A percentile compares a stretch with the other conserved stretches of the same genome.
Conservation (phyloP, 2,329 filamentous ascomycete species). For the Penicillium sp. region DNA sequence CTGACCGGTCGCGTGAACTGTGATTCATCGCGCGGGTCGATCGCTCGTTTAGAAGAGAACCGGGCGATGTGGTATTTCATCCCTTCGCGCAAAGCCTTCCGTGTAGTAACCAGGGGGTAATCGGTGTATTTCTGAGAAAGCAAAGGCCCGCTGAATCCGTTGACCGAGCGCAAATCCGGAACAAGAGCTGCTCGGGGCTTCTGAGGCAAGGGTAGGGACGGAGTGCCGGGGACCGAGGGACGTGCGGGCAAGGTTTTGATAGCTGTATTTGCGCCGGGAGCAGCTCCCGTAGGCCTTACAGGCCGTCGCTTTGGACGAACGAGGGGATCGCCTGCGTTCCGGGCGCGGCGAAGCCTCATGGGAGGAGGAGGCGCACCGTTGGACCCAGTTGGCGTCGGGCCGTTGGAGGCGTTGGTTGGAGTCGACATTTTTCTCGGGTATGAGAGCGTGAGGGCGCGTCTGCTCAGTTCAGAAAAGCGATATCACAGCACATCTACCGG, state of each 20-base stretch:
- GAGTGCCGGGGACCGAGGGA: slow-evolving; percentile 27
- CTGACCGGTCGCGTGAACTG: slow-evolving; percentile 89
- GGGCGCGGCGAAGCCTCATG: slow-evolving; percentile 56
- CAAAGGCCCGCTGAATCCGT: slow-evolving; percentile 52
- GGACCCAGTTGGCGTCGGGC: slow-evolving; percentile 55
- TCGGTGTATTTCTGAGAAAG: slow-evolving; percentile 55
- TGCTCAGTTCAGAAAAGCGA: background rate
- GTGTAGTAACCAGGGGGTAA: slow-evolving; percentile 80
- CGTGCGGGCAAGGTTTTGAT: slow-evolving; percentile 36
- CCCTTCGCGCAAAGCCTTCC: slow-evolving; percentile 77
- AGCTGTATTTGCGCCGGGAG: slow-evolving; percentile 33
- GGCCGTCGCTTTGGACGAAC: slow-evolving; percentile 64
- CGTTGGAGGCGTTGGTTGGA: slow-evolving; percentile 53
- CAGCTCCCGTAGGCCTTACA: slow-evolving; percentile 32
- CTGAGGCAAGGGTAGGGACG: slow-evolving; percentile 28
- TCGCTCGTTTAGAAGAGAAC: slow-evolving; percentile 68
- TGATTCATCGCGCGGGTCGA: slow-evolving; percentile 74
- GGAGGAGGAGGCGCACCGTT: slow-evolving; percentile 52
- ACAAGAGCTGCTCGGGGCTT: slow-evolving; percentile 30
- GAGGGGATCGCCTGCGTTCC: slow-evolving; percentile 64
- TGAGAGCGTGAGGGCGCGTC: slow-evolving; percentile 3
- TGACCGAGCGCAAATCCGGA: slow-evolving; percentile 43
- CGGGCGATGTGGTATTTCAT: slow-evolving; percentile 88
- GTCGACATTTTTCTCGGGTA: slow-evolving; percentile 40
- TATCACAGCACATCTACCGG: slow-evolving; percentile 11